A percentile compares a stretch with the other conserved stretches of the same genome.
Evolutionary conservation across 352 stramenopile species (phyloP).

Genomic region (Phytopythium montanum): DNA sequence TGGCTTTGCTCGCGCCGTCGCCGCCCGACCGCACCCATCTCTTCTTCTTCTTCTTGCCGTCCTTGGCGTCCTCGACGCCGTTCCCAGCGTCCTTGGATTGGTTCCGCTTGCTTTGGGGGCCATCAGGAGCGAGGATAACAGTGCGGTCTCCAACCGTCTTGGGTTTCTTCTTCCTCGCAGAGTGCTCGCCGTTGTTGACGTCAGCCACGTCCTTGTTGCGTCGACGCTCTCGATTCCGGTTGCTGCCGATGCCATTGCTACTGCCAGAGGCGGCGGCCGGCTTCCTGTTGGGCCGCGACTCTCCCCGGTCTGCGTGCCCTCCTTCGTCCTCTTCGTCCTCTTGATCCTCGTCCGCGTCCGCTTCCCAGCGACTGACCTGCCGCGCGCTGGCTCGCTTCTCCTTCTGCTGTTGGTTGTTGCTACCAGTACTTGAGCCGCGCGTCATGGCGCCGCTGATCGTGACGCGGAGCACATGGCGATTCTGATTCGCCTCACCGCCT

Average conservation of each 20-base stretch:
- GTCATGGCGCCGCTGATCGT: conserved; percentile 7
- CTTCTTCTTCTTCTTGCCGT: conserved; percentile 3
- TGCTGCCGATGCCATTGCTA: not conserved
- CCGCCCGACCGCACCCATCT: not conserved
- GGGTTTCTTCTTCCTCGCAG: not conserved
- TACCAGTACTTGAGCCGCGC: conserved; percentile 8
- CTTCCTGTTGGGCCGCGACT: not conserved
- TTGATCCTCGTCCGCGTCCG: not conserved
- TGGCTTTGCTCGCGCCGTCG: not conserved
- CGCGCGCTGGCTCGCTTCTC: conserved; percentile 7
- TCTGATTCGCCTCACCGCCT: not conserved
- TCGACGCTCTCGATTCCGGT: not conserved
- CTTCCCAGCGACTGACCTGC: not conserved
- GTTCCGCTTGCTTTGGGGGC: not conserved
- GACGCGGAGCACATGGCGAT: conserved; percentile 23
- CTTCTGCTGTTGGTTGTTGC: conserved; percentile 18
- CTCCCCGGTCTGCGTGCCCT: not conserved
- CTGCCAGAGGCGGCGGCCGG: not conserved
- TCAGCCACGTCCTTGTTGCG: conserved; percentile 1
- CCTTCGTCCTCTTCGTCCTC: not conserved
- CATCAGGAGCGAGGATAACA: not conserved
- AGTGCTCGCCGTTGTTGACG: not conserved
- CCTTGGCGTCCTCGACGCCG: not conserved
- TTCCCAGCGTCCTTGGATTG: not conserved
- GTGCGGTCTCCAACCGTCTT: not conserved